Evolutionary conservation across 257 asterid species (phyloP).

Genomic region (Primulina eburnea): DNA sequence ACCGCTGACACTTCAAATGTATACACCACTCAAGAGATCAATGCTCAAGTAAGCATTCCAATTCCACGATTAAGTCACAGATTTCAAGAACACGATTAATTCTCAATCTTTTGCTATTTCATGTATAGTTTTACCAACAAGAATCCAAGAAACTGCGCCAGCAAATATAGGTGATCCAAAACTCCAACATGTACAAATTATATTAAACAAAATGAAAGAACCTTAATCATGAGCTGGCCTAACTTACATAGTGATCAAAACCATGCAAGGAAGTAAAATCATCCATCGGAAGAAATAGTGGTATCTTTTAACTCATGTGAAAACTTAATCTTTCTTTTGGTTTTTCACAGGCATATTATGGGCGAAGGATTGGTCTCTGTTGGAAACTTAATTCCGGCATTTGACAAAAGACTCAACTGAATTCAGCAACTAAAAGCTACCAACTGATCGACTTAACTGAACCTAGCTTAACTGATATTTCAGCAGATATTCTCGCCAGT

Average conservation of each 20-base stretch:
- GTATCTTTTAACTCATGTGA: too few relatives aligned
- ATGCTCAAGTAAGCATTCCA: constrained; percentile 57
- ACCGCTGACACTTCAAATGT: constrained; percentile 55
- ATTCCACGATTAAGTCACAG: background rate
- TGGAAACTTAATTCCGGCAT: too few relatives aligned
- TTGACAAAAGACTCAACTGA: too few relatives aligned
- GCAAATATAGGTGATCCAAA: constrained; percentile 82
- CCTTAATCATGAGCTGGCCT: background rate
- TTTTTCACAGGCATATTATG: constrained; percentile 59
- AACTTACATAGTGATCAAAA: too few relatives aligned
- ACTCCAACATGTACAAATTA: constrained; percentile 54
- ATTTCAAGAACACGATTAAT: background rate
- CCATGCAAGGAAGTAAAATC: too few relatives aligned
- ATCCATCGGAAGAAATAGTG: too few relatives aligned
- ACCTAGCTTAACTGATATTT: too few relatives aligned
- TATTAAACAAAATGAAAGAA: background rate
- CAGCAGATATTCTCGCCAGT: too few relatives aligned
- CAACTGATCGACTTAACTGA: too few relatives aligned
- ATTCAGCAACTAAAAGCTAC: too few relatives aligned
- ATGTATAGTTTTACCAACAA: constrained; percentile 61
- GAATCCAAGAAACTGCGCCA: constrained; percentile 89
- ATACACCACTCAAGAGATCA: constrained; percentile 76
- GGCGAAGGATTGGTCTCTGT: constrained; percentile 78
- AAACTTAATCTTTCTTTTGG: background rate
- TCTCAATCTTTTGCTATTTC: background rate